Base-by-base conservation (phyloP, 2,329 filamentous ascomycete species). In the Calonectria pseudoreteaudii region DNA sequence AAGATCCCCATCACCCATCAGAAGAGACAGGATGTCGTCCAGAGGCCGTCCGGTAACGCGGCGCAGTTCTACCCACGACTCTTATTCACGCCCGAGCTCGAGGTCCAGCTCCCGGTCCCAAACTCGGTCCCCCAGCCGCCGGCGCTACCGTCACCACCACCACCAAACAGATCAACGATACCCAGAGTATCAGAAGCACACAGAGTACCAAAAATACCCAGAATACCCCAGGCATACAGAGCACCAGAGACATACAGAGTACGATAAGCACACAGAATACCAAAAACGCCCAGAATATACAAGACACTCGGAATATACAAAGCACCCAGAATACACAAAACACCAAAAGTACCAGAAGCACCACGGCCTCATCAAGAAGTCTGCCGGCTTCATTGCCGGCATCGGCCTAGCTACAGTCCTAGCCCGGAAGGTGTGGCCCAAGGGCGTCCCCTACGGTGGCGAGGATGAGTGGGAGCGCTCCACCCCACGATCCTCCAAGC, bases 341-440 rank as follows among this genome's bases (percentile, higher is more conserved):
- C 30, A 26, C 7, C n/a, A 28, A 41, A 60, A 60, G n/a, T 38
- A 72, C 38, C 75, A 69, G 28, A 78, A 74, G 53, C 72, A 77
- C 23, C 77, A 80, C 34, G 76, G 76, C 50, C 77, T 82, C 31
- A 76, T 84, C 73, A 83, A 84, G 72, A 81, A 79, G 20, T 81
- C 83, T 0, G 80, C 82, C 18, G 75, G 82, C 14, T 76, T 85
- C 30, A 74, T 85, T 36, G 83, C 83, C 13, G 82, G 82, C 36
- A 80, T 85, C 20, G 84, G 83, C 38, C 79, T 85, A 38, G 83
- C 83, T 30, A 80, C 83, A 14, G 76, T 85, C 52, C 75, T 83
- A 47, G 82, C 83, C 49, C 82, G 82, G 75, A 83, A 82, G 68
- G 76, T 83, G 75, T 85, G 84, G 83, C 82, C 82, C 36, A 84